Base-by-base conservation (phyloP, 805 yeast genomes). In the Yamadazyma olivae region DNA sequence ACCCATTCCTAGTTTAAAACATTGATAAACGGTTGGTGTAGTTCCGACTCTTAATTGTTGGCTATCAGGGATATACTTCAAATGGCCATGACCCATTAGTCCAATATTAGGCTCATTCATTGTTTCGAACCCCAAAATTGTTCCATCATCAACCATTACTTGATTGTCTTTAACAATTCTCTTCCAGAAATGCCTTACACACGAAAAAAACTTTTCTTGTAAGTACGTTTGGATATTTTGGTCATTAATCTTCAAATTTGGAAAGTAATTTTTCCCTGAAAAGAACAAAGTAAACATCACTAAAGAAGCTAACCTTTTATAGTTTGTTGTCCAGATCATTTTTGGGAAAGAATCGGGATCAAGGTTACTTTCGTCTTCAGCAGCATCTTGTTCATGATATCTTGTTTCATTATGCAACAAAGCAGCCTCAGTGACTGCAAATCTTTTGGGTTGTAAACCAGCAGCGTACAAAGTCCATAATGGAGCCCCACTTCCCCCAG, bases 401-500 rank as follows among this genome's bases (percentile, higher is more conserved):
- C 61, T 40, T 5, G 54, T 42, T 30, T 65, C 63, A 48, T 83
- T 80, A 54, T 90, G 96, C 15, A 88, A 54, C 22, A 86, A 57
- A 0, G 96, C 91, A 1, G 96, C 95, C 40, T 83, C 86, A 4
- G 93, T 85, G 2, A 46, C 67, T 1, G 72, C 59, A 49, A 93
- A 86, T n/a, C 75, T 58, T n/a, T 56, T 65, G 0, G 96, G 96
- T 38, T 90, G 77, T 32, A 90, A 61, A 1, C 96, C 96, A 2
- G 91, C 95, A 17, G 93, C 90, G 51, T 84, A 81, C 3, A 89
- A 56, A 0, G 97, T 89, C 97, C 97, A 90, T 51, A 86, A 50
- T 1, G 97, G 97, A 3, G 96, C 95, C 14, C 97, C 97, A 31
- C 87, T 79, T 2, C 97, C 97, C 4, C 96, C 96, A 8, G 79